These are phyloP conservation scores for Umbelopsis vinacea DNA, from an alignment of 192 early-diverging fungal genomes.

Conservation along the genomic window DNA sequence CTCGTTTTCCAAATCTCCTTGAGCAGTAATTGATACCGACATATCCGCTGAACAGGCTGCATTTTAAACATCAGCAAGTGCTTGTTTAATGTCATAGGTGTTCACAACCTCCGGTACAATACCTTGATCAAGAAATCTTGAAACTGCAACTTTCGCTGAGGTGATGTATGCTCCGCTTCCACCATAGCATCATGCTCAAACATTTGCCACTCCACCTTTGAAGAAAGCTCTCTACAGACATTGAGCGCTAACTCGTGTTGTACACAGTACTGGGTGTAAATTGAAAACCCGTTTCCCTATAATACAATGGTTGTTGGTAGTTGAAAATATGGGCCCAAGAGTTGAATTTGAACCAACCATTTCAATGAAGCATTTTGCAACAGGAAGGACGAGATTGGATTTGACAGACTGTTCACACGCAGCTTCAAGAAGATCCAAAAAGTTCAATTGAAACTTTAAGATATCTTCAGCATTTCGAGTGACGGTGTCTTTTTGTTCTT, in stretches of 20 bases:
- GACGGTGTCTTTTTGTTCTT: not conserved
- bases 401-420: not conserved
- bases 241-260: constrained; percentile 31
- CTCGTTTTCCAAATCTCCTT: constrained; percentile 62
- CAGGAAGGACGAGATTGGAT: not conserved
- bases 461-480: constrained; percentile 7
- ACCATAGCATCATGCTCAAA: constrained; percentile 27
- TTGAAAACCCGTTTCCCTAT: not conserved
- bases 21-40: constrained; percentile 87
- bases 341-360: not conserved
- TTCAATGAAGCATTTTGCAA: not conserved
- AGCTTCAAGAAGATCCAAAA: not conserved
- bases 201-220: constrained; percentile 34
- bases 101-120: not conserved
- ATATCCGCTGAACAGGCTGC: constrained; percentile 88
- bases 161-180: not conserved
- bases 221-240: constrained; percentile 30
- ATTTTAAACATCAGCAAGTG: not conserved
- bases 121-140: constrained; percentile 46
- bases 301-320: not conserved
- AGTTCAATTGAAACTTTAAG: not conserved
- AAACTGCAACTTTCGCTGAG: constrained; percentile 30
- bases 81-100: too few species aligned
- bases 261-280: constrained; percentile 17
- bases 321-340: too few species aligned